phyloP scores from a whole-genome alignment of 176 grass and related monocot genomes.

The Carex kokanica region DNA sequence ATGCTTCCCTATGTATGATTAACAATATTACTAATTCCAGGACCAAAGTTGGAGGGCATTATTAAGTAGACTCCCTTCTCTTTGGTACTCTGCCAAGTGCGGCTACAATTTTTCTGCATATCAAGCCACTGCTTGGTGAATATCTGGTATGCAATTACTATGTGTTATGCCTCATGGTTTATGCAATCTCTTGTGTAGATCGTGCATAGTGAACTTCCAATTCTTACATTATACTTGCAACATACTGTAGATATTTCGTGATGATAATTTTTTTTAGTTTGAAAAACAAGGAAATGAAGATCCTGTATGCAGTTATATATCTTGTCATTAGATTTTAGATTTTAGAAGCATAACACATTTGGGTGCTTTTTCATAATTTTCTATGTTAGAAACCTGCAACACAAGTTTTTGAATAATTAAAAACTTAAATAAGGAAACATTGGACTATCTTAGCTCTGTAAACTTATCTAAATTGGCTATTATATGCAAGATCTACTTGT shows the following conservation, averaged over 20 bases:
- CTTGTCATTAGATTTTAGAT: neutral
- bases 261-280: neutral
- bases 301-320: neutral
- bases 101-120: conserved; percentile 18
- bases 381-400: neutral
- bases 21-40: conserved; percentile 26
- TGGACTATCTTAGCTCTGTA: neutral
- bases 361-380: neutral
- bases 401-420: neutral
- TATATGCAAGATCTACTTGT: neutral
- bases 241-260: neutral
- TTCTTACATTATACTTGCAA: neutral
- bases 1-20: neutral
- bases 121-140: conserved; percentile 17
- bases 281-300: neutral
- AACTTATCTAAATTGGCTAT: neutral
- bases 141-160: conserved; percentile 31
- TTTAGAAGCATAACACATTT: neutral
- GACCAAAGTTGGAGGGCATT: conserved; percentile 26
- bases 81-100: conserved; percentile 24
- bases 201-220: neutral
- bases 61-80: conserved; percentile 26
- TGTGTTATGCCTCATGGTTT: conserved; percentile 13
- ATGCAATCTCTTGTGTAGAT: neutral
- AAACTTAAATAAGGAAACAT: neutral